Percentiles rank a stretch among this genome's conserved stretches.
These are phyloP conservation scores for Knufia petricola DNA, from an alignment of 2,329 filamentous ascomycete genomes.

Conservation along the genomic window DNA sequence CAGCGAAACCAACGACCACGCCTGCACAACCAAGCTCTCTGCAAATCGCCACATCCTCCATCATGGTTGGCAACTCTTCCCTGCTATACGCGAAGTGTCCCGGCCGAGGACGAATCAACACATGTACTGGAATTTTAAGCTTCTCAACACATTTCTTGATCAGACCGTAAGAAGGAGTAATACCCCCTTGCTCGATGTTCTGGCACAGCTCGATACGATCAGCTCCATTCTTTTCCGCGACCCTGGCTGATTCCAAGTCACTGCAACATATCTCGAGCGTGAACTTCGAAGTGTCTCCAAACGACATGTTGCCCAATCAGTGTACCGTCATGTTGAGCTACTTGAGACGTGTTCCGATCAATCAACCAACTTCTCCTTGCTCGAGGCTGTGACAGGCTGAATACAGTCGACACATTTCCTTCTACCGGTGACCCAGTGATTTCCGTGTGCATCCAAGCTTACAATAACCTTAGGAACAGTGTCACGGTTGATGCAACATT, in stretches of 20 bases:
- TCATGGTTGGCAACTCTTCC: conserved; percentile 38
- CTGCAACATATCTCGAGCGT: conserved; percentile 7
- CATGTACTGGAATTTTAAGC: conserved; percentile 36
- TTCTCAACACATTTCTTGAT: conserved; percentile 17
- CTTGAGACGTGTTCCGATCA: neutral
- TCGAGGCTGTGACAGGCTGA: too few species aligned
- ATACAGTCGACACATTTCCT: too few species aligned
- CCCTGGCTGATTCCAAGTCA: neutral
- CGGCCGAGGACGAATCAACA: conserved; percentile 45
- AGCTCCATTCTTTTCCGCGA: conserved; percentile 35
- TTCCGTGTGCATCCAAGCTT: too few species aligned
- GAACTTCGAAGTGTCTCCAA: neutral
- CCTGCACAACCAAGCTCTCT: conserved; percentile 30
- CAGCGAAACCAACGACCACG: conserved; percentile 46
- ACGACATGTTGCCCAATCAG: neutral
- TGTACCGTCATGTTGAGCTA: neutral
- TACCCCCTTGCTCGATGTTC: conserved; percentile 32
- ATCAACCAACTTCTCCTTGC: too few species aligned
- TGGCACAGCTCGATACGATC: conserved; percentile 45
- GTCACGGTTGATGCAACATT: too few species aligned
- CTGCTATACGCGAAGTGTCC: conserved; percentile 37
- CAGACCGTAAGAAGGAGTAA: conserved; percentile 30
- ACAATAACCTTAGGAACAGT: too few species aligned
- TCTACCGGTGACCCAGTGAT: too few species aligned
- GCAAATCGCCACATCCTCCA: conserved; percentile 29